Evolutionary conservation across 1,284 basidiomycete genomes (phyloP).

Genomic region (Ceraceosorus guamensis): DNA sequence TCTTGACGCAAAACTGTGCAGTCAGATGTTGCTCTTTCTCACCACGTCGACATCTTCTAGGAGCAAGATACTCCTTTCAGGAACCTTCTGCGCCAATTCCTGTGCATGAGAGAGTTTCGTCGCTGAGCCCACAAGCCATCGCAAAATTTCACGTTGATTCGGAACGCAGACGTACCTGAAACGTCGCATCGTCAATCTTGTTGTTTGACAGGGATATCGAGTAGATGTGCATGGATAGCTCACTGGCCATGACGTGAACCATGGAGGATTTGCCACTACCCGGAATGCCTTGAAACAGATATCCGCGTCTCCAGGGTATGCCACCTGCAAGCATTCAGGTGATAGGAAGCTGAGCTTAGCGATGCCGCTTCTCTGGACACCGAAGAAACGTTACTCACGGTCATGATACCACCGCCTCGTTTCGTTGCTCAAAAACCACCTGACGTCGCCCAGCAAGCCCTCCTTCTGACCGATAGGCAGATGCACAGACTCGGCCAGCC

Average conservation of each 20-base stretch:
- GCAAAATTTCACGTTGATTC: no score
- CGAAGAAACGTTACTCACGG: slow-evolving; percentile 1
- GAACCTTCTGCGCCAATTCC: no score
- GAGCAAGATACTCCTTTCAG: slow-evolving; percentile 63
- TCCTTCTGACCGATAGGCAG: slow-evolving; percentile 54
- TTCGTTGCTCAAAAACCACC: slow-evolving; percentile 4
- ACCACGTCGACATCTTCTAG: slow-evolving; percentile 59
- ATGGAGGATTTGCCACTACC: slow-evolving; percentile 69
- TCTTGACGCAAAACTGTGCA: no score
- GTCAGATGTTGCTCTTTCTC: no score
- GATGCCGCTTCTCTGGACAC: background rate
- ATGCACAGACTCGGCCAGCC: slow-evolving; percentile 52
- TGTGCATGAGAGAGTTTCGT: no score
- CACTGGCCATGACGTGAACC: slow-evolving; percentile 69
- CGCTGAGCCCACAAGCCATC: no score
- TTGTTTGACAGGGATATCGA: slow-evolving; percentile 65
- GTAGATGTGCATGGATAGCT: slow-evolving; percentile 66
- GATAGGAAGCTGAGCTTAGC: background rate
- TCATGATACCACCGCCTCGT: slow-evolving; percentile 12
- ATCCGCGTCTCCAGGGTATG: slow-evolving; percentile 14
- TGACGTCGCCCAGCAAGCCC: slow-evolving; percentile 20
- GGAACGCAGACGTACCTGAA: slow-evolving; percentile 60
- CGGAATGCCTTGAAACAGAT: slow-evolving; percentile 55
- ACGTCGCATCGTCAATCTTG: slow-evolving; percentile 61
- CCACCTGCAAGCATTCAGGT: no score